Evolutionary conservation across 352 stramenopile genomes (phyloP).

Genomic region (Globisporangium splendens): DNA sequence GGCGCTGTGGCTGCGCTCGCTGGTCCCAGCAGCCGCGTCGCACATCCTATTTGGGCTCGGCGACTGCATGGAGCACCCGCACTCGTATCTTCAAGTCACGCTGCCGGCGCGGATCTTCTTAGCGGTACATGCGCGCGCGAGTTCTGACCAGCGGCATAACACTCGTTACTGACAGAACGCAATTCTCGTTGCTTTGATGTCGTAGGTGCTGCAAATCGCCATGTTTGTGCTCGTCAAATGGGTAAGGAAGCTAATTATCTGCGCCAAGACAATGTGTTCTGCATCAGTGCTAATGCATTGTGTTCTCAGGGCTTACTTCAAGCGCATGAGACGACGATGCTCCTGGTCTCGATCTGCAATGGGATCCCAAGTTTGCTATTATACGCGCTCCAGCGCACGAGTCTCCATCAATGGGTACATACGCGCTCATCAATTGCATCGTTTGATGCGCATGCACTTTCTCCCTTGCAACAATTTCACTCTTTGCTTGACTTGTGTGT

Average conservation of each 20-base stretch:
- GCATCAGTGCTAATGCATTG: not conserved
- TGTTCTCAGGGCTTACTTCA: conserved; percentile 47
- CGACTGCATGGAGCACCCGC: conserved; percentile 66
- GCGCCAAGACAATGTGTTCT: not conserved
- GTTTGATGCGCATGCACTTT: too few species aligned
- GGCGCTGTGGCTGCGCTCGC: conserved; percentile 74
- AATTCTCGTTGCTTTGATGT: not conserved
- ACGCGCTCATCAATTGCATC: too few species aligned
- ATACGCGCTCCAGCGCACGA: conserved; percentile 63
- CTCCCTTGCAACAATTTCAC: not conserved
- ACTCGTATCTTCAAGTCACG: conserved; percentile 68
- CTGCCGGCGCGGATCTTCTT: conserved; percentile 67
- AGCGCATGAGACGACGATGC: conserved; percentile 67
- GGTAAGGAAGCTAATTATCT: conserved; percentile 18
- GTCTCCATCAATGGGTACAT: conserved; percentile 76
- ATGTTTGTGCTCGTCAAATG: conserved; percentile 77
- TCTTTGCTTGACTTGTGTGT: not conserved
- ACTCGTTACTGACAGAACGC: not conserved
- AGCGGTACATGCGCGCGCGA: conserved; percentile 18
- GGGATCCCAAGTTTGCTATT: conserved; percentile 66
- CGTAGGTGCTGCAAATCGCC: conserved; percentile 61
- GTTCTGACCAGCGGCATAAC: not conserved
- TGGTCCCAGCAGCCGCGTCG: conserved; percentile 63
- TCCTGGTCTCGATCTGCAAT: conserved; percentile 69
- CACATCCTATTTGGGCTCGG: conserved; percentile 75